Base-by-base conservation (phyloP, 768 basidiomycete genomes). In the Mrakia frigida region DNA sequence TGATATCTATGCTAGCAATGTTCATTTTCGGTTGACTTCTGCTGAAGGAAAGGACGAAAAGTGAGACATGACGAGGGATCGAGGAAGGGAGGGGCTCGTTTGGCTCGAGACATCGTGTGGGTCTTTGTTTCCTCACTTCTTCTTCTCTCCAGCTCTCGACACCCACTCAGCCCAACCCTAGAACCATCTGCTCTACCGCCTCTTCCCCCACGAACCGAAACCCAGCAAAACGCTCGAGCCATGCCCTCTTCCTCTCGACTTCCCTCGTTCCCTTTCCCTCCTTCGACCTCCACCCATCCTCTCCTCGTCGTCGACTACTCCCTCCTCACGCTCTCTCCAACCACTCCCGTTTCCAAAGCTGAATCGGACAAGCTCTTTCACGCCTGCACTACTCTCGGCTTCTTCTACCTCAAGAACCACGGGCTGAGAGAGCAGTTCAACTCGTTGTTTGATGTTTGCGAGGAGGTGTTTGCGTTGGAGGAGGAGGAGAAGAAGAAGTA, bases 331-430 rank as follows among this genome's bases (percentile, higher is more conserved):
- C 39, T n/a, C n/a, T 53, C 35, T 0, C 59, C 73, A 4, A 16
- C 41, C 39, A 16, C 63, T n/a, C 50, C 46, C 0, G 81, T 85
- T 0, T 85, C 88, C 73, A 70, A 79, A 6, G 59, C 74, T 2
- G 89, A 90, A 80, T 85, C 86, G 11, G 84, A 87, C 50, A 84
- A 83, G 69, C 85, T 90, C 2, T 89, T 87, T 87, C 82, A 86
- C 67, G 89, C 89, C 1, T 87, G 86, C 11, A 89, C 87, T 0
- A 84, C 86, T 63, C 84, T 89, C 1, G 89, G 89, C 2, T 90
- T 90, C 81, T 90, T 89, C 88, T 90, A 89, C 88, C 80, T 89
- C 56, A 87, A 87, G 80, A 88, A 89, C 77, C 87, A 89, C 79
- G 88, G 86, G 5, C 85, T 84, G 3, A 86, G 87, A 25, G 39